Percentiles rank a stretch among this genome's conserved stretches.
phyloP scores from a whole-genome alignment of 768 basidiomycete genomes.

The Panellus pusillus region DNA sequence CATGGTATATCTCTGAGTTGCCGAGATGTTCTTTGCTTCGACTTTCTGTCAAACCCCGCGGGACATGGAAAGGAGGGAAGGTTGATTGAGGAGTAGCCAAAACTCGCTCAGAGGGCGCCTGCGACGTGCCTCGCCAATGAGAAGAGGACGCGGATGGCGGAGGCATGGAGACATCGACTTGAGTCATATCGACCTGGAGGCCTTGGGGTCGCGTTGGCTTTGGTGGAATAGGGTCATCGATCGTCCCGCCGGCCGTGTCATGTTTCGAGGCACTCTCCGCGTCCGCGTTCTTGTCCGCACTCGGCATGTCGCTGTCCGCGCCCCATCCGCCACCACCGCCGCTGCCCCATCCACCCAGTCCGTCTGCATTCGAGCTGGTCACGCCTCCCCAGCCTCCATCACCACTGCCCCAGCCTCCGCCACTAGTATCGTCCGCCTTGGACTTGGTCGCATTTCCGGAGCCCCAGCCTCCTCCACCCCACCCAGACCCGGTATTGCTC shows the following conservation, averaged over 20 bases:
- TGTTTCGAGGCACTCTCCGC: neutral
- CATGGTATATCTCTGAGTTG: conserved; percentile 4
- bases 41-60: neutral
- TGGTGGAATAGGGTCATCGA: neutral
- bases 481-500: neutral
- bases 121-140: conserved; percentile 6
- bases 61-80: conserved; percentile 6
- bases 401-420: neutral
- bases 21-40: neutral
- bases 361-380: neutral
- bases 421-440: neutral
- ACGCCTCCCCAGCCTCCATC: too few species aligned
- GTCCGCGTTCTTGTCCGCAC: neutral
- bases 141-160: conserved; percentile 17
- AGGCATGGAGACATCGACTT: neutral
- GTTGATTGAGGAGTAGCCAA: conserved; percentile 11
- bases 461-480: neutral
- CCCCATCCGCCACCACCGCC: neutral
- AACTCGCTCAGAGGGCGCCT: neutral
- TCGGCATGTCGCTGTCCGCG: neutral
- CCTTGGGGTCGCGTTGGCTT: neutral
- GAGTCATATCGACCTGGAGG: conserved; percentile 3
- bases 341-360: neutral
- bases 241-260: neutral
- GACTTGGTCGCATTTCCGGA: too few species aligned